A percentile compares a stretch with the other conserved stretches of the same genome.
Conservation (phyloP, 257 asterid genomes). For the Euphrasia confusa region DNA sequence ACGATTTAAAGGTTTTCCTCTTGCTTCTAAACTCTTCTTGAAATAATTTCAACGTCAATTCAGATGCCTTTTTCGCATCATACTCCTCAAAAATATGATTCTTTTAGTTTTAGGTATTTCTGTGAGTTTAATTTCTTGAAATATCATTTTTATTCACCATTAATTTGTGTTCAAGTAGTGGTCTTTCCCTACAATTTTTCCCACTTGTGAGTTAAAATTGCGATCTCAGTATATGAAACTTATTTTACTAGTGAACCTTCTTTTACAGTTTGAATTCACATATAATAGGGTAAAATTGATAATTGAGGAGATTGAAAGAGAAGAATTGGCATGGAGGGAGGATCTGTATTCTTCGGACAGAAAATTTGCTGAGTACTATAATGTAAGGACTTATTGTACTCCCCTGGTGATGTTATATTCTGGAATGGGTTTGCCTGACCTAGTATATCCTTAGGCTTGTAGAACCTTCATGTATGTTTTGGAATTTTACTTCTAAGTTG, state of each 20-base stretch:
- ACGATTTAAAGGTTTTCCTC: background rate
- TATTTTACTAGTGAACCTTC: background rate
- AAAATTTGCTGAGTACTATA: conserved; percentile 93
- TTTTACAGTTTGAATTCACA: conserved; percentile 25
- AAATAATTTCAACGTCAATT: background rate
- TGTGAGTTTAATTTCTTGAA: background rate
- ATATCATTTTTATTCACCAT: background rate
- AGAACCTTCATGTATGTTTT: conserved; percentile 2
- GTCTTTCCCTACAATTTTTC: background rate
- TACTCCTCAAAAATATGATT: conserved; percentile 2
- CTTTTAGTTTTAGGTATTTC: background rate
- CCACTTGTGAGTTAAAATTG: background rate
- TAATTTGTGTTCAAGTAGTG: background rate
- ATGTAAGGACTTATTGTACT: conserved; percentile 39
- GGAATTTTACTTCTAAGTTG: conserved; percentile 20
- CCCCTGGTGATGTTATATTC: conserved; percentile 15
- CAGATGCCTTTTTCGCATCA: background rate
- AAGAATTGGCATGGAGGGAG: conserved; percentile 88
- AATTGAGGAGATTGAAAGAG: conserved; percentile 95
- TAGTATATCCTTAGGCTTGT: conserved; percentile 9
- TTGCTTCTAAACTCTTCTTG: background rate
- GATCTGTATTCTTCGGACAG: conserved; percentile 92
- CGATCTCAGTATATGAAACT: conserved; percentile 11
- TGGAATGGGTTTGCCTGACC: conserved; percentile 10
- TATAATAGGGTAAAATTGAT: conserved; percentile 79